Conservation (phyloP, 2,329 filamentous ascomycete genomes). For the Talaromyces sp. region DNA sequence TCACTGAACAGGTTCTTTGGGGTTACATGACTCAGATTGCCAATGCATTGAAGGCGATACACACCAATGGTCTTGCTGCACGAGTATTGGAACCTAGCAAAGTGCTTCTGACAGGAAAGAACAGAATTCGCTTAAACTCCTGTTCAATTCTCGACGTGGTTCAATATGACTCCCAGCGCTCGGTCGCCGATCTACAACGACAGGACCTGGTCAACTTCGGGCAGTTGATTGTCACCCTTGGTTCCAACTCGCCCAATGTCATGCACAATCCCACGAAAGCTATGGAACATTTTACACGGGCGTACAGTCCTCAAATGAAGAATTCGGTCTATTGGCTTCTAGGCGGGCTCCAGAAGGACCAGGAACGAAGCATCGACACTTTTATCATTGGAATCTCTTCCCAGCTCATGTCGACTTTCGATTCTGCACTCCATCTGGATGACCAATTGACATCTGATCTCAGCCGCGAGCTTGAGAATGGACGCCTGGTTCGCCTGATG, state of each 20-base stretch:
- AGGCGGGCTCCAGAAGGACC: slow-evolving; percentile 61
- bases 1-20: slow-evolving; percentile 81
- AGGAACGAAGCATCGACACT: slow-evolving; percentile 72
- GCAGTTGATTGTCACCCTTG: slow-evolving; percentile 78
- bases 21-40: slow-evolving; percentile 89
- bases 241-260: slow-evolving; percentile 65
- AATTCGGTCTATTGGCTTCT: slow-evolving; percentile 83
- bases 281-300: slow-evolving; percentile 74
- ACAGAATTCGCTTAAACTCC: slow-evolving; percentile 82
- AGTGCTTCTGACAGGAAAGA: slow-evolving; percentile 86
- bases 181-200: slow-evolving; percentile 76
- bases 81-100: slow-evolving; percentile 85
- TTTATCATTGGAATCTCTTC: slow-evolving; percentile 77
- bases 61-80: slow-evolving; percentile 77
- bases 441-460: slow-evolving; percentile 75
- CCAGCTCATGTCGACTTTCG: slow-evolving; percentile 74
- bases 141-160: slow-evolving; percentile 90
- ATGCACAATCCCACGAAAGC: slow-evolving; percentile 68
- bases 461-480: slow-evolving; percentile 84
- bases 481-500: slow-evolving; percentile 74
- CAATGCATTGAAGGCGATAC: slow-evolving; percentile 83
- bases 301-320: slow-evolving; percentile 76
- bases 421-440: slow-evolving; percentile 75
- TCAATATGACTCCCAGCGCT: slow-evolving; percentile 71
- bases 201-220: slow-evolving; percentile 87